Evolutionary conservation across 176 grass and related monocot genomes (phyloP), one percentile per base, ranked within the genome.

Genomic region (Oryza officinalis): DNA sequence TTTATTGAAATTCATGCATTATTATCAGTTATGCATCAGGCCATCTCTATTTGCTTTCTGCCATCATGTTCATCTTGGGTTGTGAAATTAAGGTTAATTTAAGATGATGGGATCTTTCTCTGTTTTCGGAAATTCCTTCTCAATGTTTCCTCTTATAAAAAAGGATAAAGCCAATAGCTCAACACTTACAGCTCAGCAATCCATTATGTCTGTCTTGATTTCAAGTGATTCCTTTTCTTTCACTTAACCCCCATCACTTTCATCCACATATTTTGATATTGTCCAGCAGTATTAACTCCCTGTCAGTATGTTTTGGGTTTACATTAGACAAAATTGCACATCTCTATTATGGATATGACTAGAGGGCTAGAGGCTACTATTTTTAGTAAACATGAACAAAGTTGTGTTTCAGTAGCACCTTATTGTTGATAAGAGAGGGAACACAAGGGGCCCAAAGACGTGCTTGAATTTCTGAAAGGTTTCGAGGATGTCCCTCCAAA

Each of bases 1-100:
- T 94, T 93, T 91, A 94, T 94, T 79, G 89, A 84, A 90, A 91
- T 68, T 87, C 88, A 86, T 83, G 60, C 86, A 86, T 86, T 84
- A 45, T 89, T 68, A 85, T 61, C 60, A 59, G 69, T 87, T 85
- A 84, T 80, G 69, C 74, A 83, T 63, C 68, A 68, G 8, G 10
- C 45, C 35, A 27, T 77, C 75, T 65, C 22, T 20, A 74, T 46
- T 77, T 89, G 72, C 83, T 80, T 92, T 88, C 82, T 94, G 52
- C 63, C 57, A 85, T 84, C 76, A 83, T 80, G 91, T 90, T 90
- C 73, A 65, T 75, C 54, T 87, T 54, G 80, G 54, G 86, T 77
- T 94, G 67, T 47, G 72, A 65, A 77, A 86, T 63, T 67, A 78
- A 71, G 71, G 64, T 87, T 87, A 84, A 87, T 92, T 87, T 83